Evolutionary conservation across 2,329 filamentous ascomycete genomes (phyloP).

Genomic region (Beauveria scarabaeidicola): DNA sequence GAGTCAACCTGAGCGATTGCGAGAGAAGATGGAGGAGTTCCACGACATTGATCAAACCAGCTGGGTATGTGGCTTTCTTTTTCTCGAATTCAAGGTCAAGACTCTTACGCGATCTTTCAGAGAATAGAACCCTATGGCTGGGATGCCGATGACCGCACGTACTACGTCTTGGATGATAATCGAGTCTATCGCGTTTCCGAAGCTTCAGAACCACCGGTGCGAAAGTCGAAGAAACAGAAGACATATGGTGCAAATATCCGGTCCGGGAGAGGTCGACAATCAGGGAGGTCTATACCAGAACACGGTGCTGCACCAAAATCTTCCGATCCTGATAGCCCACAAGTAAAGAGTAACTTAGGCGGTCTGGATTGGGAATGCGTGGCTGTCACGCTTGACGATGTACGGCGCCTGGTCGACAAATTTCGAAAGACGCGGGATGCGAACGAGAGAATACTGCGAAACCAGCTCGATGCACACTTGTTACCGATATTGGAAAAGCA

Average conservation of each 20-base stretch:
- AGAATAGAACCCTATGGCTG: constrained; percentile 79
- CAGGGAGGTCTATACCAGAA: constrained; percentile 13
- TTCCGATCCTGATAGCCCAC: constrained; percentile 23
- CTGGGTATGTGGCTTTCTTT: constrained; percentile 52
- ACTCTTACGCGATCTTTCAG: constrained; percentile 29
- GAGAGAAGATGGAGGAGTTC: constrained; percentile 76
- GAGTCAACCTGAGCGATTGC: constrained; percentile 75
- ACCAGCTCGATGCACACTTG: constrained; percentile 66
- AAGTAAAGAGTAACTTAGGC: constrained; percentile 56
- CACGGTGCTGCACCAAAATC: constrained; percentile 14
- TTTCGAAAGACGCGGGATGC: constrained; percentile 70
- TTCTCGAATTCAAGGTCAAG: too few relatives aligned
- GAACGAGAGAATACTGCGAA: constrained; percentile 73
- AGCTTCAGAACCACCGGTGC: constrained; percentile 49
- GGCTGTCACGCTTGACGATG: constrained; percentile 72
- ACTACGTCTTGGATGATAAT: constrained; percentile 90
- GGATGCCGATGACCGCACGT: constrained; percentile 77
- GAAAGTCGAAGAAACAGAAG: constrained; percentile 57
- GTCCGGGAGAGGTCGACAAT: constrained; percentile 63
- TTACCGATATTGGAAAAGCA: constrained; percentile 77
- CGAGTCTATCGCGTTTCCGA: constrained; percentile 85
- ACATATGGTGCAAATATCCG: constrained; percentile 42
- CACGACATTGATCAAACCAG: constrained; percentile 71
- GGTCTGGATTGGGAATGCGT: constrained; percentile 86
- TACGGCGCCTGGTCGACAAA: constrained; percentile 59